Evolutionary conservation across 2,329 filamentous ascomycete genomes (phyloP), one percentile per base, ranked within the genome.

Genomic region (Paecilomyces niveus): DNA sequence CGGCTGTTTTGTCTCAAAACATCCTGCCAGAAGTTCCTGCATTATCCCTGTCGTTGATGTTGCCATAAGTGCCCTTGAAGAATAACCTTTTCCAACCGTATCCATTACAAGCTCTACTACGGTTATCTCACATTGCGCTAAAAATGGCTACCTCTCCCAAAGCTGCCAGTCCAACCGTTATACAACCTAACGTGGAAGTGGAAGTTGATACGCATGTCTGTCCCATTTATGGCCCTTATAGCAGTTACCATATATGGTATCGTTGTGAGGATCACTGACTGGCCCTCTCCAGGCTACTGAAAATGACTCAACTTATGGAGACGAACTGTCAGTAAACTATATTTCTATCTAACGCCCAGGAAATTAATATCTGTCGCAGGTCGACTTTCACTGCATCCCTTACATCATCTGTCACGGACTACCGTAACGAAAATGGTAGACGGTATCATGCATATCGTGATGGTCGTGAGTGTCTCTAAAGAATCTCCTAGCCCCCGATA

Each of bases 391-490:
- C 24, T n/a, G 26, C 55, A 5, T 57, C 55, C 3, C 45, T 57
- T n/a, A 57, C 50, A 2, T 57, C 55, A 15, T 57, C 55, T 11
- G 22, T 57, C 10, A 10, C 53, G 21, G 55, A 61, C n/a, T 65
- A 69, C 57, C 60, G 62, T 22, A 65, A 59, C 54, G 72, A 74
- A 60, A 71, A 74, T 60, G 71, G 70, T 8, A 65, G 72, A 50
- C 67, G 69, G 5, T 73, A 73, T 54, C 70, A 73, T 63, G 67
- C 68, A 13, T 72, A 68, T 59, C 55, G 45, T 51, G 49, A 57
- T 57, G 55, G 55, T 5, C 15, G 55, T 57, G 31, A 33, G 55
- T 52, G 3, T 15, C 2, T 21, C 5, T 3, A 33, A 49, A 33
- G 10, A 11, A 1, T 8, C 5, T 24, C 3, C n/a, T n/a, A n/a